phyloP scores from a whole-genome alignment of 768 basidiomycete genomes.

The Suillus lakei region DNA sequence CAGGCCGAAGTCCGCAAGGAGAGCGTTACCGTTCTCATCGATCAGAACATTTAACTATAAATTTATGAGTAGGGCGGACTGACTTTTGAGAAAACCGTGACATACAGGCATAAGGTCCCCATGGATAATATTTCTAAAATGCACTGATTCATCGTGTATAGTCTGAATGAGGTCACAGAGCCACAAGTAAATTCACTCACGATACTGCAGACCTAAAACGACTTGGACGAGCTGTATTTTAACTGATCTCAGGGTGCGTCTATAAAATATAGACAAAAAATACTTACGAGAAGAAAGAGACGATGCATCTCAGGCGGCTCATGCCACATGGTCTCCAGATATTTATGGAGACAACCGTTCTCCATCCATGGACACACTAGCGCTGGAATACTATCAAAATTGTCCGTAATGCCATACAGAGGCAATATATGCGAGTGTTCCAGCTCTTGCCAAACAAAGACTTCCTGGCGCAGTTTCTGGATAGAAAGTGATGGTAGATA shows the following conservation, averaged over 20 bases:
- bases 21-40: not conserved
- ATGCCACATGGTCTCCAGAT: conserved; percentile 7
- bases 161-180: not conserved
- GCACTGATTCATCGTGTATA: not conserved
- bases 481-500: not conserved
- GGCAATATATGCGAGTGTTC: conserved; percentile 23
- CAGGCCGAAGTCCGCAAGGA: conserved; percentile 6
- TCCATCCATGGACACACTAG: conserved; percentile 32
- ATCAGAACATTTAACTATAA: conserved; percentile 2
- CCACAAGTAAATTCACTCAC: not conserved
- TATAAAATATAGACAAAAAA: not conserved
- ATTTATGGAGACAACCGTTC: conserved; percentile 24
- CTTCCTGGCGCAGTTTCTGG: conserved; percentile 24
- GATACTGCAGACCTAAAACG: conserved; percentile 10
- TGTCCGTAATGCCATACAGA: conserved; percentile 18
- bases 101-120: conserved; percentile 2
- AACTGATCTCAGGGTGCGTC: not conserved
- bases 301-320: conserved; percentile 6
- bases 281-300: conserved; percentile 21
- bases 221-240: conserved; percentile 6
- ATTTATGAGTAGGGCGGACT: not conserved
- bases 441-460: conserved; percentile 24
- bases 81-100: not conserved
- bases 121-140: not conserved
- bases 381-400: conserved; percentile 21